Evolutionary conservation across 306 rosid species (phyloP), one percentile per base, ranked within the genome.

Genomic region (Inga laurina): DNA sequence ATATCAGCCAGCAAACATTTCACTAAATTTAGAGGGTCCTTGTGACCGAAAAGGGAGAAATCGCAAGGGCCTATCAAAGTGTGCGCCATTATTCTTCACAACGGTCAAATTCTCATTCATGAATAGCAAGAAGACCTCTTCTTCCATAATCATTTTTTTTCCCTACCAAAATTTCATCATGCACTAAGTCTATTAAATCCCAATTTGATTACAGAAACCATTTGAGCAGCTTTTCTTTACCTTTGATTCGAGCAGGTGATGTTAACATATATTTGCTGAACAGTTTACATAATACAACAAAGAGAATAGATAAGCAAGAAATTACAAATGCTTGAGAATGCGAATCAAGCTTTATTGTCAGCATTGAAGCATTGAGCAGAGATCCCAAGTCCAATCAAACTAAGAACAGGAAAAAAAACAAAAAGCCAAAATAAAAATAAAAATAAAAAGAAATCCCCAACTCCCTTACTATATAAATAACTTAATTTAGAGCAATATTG

Each of bases 271-370:
- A 71, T 70, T 84, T 84, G 84, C 83, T 84, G 52, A 90, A 84
- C 82, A 79, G 79, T 54, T 78, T 12, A 71, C 78, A 82, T 51
- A 30, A 79, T 88, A 82, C 78, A 83, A 67, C 78, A 72, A 83
- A 93, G 77, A 11, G 57, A 45, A 72, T 19, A 76, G 83, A 77
- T 51, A 68, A 65, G 82, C 81, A 78, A 82, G 81, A 86, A 81
- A 82, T 88, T 85, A 79, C 79, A 82, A 66, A 74, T 76, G 74
- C 86, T 85, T 74, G 83, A 84, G 78, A 66, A 75, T 79, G 83
- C 82, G 88, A 89, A 83, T 62, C 71, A 84, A 56, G 79, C 68
- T 46, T 74, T 85, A 84, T 76, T 85, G 74, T 24, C 77, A 0
- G 51, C 74, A 49, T 27, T 84, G 30, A 75, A 0, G 51, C 74